Conservation (phyloP, 306 rosid species). For the Parietaria judaica region DNA sequence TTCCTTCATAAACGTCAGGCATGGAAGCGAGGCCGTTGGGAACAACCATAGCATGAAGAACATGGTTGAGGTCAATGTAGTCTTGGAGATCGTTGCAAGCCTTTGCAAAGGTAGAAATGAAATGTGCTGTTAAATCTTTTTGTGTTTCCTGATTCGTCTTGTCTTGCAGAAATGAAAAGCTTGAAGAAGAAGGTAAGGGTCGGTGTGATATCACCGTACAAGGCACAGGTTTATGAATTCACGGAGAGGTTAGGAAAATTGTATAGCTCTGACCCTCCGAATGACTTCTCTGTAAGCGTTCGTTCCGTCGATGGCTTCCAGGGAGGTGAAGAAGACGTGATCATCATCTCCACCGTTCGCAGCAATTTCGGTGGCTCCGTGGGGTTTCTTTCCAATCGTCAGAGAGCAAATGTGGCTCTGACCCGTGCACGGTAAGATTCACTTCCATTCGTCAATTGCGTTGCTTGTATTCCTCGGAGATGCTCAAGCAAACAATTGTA, state of each 20-base stretch:
- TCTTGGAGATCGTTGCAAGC: constrained; percentile 33
- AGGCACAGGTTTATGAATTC: constrained; percentile 43
- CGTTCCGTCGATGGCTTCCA: constrained; percentile 63
- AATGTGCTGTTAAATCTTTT: not conserved
- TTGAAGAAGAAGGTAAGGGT: constrained; percentile 39
- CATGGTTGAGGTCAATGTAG: constrained; percentile 36
- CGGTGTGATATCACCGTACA: constrained; percentile 62
- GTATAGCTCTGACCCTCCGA: constrained; percentile 4
- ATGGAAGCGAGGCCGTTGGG: constrained; percentile 21
- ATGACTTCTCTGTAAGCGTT: constrained; percentile 36
- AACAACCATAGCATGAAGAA: constrained; percentile 19
- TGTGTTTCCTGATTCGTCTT: not conserved
- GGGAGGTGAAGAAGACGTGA: constrained; percentile 62
- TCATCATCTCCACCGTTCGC: constrained; percentile 35
- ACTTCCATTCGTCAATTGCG: not conserved
- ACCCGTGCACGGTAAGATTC: constrained; percentile 46
- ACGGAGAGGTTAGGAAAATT: constrained; percentile 24
- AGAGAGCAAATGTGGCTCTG: constrained; percentile 50
- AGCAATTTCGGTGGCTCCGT: constrained; percentile 25
- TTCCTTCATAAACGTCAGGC: constrained; percentile 26
- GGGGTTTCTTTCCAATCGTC: constrained; percentile 45
- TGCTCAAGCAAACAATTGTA: too few species aligned
- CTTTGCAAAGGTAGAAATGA: constrained; percentile 35
- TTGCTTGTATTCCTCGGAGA: too few species aligned
- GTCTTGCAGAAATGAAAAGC: constrained; percentile 18